Percentiles rank a stretch among this genome's conserved stretches.
These are phyloP conservation scores for Macaranga tanarius DNA, from an alignment of 441 rosid genomes.

Conservation along the genomic window DNA sequence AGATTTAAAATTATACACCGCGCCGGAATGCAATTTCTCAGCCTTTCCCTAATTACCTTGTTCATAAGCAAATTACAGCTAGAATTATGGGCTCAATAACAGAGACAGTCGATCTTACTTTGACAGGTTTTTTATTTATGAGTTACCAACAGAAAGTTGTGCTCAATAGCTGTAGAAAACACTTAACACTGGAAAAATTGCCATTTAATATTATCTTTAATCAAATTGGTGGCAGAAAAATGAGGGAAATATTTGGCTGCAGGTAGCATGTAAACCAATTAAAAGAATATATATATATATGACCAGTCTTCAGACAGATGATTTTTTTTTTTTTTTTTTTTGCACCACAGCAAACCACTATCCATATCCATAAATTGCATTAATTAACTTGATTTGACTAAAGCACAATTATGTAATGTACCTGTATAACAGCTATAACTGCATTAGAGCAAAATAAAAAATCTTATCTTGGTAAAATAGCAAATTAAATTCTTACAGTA, in stretches of 20 bases:
- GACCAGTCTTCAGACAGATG: slow-evolving; percentile 9
- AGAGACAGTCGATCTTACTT: slow-evolving; percentile 12
- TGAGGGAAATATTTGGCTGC: background rate
- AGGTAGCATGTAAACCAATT: background rate
- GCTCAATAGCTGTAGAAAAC: background rate
- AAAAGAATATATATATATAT: background rate
- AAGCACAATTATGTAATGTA: slow-evolving; percentile 27
- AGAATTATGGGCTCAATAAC: slow-evolving; percentile 6
- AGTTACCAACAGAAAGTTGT: slow-evolving; percentile 15
- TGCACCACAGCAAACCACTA: slow-evolving; percentile 19
- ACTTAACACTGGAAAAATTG: background rate
- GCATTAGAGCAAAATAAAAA: slow-evolving; percentile 34
- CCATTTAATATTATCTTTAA: background rate
- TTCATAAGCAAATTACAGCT: slow-evolving; percentile 21
- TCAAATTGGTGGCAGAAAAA: background rate
- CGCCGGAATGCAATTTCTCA: slow-evolving; percentile 20
- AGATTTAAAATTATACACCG: background rate
- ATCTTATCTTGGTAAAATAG: slow-evolving; percentile 17
- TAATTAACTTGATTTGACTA: slow-evolving; percentile 37
- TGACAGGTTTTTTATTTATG: slow-evolving; percentile 3
- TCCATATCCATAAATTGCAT: slow-evolving; percentile 29
- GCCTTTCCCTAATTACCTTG: slow-evolving; percentile 13
- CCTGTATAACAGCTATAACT: slow-evolving; percentile 46
- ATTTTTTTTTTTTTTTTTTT: slow-evolving; percentile 22
- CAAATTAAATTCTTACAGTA: slow-evolving; percentile 29